Evolutionary conservation across 352 stramenopile genomes (phyloP), one percentile per base, ranked within the genome.

Genomic region (Globisporangium splendens): DNA sequence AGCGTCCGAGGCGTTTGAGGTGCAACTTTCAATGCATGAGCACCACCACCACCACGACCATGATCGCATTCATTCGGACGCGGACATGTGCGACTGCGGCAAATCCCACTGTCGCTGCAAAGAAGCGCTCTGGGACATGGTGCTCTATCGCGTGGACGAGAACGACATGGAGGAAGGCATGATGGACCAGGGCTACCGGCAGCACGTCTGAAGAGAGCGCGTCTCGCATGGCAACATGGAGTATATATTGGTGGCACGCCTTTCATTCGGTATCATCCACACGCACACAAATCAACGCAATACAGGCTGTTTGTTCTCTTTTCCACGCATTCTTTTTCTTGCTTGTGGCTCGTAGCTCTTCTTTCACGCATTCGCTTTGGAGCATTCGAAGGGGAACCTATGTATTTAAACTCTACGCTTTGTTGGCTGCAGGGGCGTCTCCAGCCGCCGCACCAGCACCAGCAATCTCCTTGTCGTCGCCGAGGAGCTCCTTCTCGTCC

Each of bases 161-260:
- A 56, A 20, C 20, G 33, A 60, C 24, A 56, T 41, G 41, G 54
- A 75, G 38, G 58, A 69, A 50, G 63, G 65, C 50, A 70, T 72
- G 60, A 65, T 65, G n/a, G 70, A 79, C 51, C 70, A 79, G 41
- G 59, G 64, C 52, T 73, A 68, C 52, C 69, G 65, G 17, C 73
- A 79, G 55, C 68, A 68, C 51, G 60, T 56, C 22, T 69, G 56
- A 55, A 28, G 6, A 28, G 21, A 50, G 6, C 44, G 44, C 44
- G 21, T 41, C 35, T 41, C 14, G 44, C 7, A 17, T 50, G 44
- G n/a, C n/a, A n/a, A n/a, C n/a, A n/a, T n/a, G n/a, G n/a, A 3
- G 28, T 35, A 44, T 44, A 44, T 44, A 44, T 44, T 44, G 28
- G 28, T 44, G 10, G 38, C 38, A 50, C 12, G 14, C 46, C 46